These are phyloP conservation scores for Leptomonas seymouri DNA, from an alignment of 208 protist species.

Conservation along the genomic window DNA sequence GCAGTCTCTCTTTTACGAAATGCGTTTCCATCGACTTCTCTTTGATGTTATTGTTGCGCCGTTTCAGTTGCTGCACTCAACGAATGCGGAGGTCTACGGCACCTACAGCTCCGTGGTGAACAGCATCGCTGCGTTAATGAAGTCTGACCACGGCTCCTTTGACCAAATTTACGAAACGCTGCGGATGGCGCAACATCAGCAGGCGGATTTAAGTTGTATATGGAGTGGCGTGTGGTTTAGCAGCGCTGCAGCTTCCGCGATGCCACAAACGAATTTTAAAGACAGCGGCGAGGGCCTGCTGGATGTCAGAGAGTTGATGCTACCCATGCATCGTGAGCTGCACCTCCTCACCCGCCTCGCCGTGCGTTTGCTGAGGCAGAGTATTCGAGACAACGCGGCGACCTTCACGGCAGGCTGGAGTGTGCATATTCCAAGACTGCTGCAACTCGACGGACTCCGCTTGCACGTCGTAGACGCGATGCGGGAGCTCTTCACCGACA, in stretches of 20 bases:
- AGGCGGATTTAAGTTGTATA: conserved; percentile 23
- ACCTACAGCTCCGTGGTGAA: conserved; percentile 14
- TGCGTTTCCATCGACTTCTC: conserved; percentile 64
- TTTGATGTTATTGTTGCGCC: conserved; percentile 77
- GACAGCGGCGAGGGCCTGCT: conserved; percentile 11
- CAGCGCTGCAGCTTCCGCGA: neutral
- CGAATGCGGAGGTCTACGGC: conserved; percentile 8
- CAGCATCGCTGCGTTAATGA: conserved; percentile 21
- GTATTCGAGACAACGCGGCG: conserved; percentile 36
- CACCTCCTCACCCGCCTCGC: conserved; percentile 62
- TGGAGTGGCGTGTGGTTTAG: conserved; percentile 29
- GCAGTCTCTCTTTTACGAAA: conserved; percentile 77
- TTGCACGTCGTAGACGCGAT: conserved; percentile 67
- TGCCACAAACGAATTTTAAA: neutral
- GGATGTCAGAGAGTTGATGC: conserved; percentile 40
- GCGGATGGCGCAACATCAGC: conserved; percentile 27
- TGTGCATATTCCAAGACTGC: conserved; percentile 57
- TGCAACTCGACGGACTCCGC: conserved; percentile 49
- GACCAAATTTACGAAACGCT: conserved; percentile 18
- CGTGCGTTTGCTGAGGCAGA: conserved; percentile 64
- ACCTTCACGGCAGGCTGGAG: conserved; percentile 45
- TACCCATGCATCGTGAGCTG: conserved; percentile 51
- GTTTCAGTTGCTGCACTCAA: conserved; percentile 41
- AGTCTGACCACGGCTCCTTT: conserved; percentile 9
- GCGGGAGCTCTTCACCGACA: conserved; percentile 71